Base-by-base conservation (phyloP, 2,329 filamentous ascomycete species). In the Fusarium verticillioides region DNA sequence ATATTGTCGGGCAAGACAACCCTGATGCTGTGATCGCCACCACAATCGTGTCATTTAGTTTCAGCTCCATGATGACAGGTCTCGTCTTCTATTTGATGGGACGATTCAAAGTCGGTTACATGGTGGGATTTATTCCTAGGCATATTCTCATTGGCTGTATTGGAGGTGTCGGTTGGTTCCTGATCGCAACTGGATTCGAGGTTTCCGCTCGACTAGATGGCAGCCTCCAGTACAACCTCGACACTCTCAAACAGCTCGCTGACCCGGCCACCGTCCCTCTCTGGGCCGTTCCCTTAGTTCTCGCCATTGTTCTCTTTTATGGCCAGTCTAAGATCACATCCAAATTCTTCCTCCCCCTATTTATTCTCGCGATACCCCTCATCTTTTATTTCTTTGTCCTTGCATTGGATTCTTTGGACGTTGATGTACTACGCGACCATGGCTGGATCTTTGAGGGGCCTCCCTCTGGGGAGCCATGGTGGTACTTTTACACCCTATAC, bases 121-220 rank as follows among this genome's bases (percentile, higher is more conserved):
- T 99, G 70, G 95, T 98, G 69, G 96, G 95, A 66, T 99, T 99
- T 84, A 98, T 99, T 76, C 96, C 96, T 9, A 91, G 96, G 49
- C 96, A 97, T 77, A 99, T 99, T 75, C 85, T 99, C 37, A 97
- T 98, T 70, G 96, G 96, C 61, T 99, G 96, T 79, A 98, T 99
- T 75, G 96, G 96, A 47, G 96, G 96, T 70, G 96, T 99, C 13
- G 96, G 96, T 9, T 97, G 95, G 88, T 99, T 99, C 82, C 87
- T 99, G 26, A 86, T 98, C 57, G 90, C 94, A 58, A 99, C 96
- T 11, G 96, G 95, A 30, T 90, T 99, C 64, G 96, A 98, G 79
- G 96, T 99, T 13, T 97, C 95, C 28, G 96, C 95, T 30, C 90
- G 96, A 56, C 86, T 99, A 32, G 92, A 96, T 43, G 95, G 95